These are phyloP conservation scores for Medicago ruthenica DNA, from an alignment of 306 rosid genomes.

Conservation along the genomic window DNA sequence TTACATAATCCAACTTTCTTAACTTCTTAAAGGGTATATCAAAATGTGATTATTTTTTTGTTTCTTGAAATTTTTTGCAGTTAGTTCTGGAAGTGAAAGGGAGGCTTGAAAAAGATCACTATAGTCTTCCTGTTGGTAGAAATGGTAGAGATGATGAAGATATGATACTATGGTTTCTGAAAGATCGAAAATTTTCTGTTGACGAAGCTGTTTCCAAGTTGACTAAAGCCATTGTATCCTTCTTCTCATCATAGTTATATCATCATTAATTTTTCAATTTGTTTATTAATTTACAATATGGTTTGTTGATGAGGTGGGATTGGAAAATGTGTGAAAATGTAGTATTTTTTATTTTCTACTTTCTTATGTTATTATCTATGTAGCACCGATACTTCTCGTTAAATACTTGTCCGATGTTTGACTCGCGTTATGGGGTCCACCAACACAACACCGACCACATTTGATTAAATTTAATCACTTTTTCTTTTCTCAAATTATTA, in stretches of 20 bases:
- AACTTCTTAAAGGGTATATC: not conserved
- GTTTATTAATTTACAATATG: too few species aligned
- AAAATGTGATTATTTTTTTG: slow-evolving; percentile 1
- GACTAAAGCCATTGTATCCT: slow-evolving; percentile 91
- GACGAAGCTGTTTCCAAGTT: slow-evolving; percentile 70
- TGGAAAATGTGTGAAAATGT: too few species aligned
- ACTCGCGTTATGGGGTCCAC: not conserved
- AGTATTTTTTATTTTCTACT: not conserved
- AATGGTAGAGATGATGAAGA: slow-evolving; percentile 97
- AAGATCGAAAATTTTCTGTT: slow-evolving; percentile 77
- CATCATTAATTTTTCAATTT: not conserved
- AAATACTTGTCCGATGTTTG: not conserved
- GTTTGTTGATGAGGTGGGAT: too few species aligned
- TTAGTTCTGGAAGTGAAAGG: slow-evolving; percentile 81
- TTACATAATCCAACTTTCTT: not conserved
- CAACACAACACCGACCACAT: not conserved
- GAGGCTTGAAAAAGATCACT: slow-evolving; percentile 70
- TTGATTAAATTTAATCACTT: not conserved
- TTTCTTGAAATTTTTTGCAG: slow-evolving; percentile 50
- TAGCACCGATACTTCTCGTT: not conserved
- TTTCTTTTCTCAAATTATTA: not conserved
- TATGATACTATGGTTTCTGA: slow-evolving; percentile 91
- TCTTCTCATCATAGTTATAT: not conserved
- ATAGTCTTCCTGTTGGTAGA: slow-evolving; percentile 75
- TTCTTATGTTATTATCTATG: too few species aligned